phyloP scores from a whole-genome alignment of 139 green algal species.

The Chlorella vulgaris region DNA sequence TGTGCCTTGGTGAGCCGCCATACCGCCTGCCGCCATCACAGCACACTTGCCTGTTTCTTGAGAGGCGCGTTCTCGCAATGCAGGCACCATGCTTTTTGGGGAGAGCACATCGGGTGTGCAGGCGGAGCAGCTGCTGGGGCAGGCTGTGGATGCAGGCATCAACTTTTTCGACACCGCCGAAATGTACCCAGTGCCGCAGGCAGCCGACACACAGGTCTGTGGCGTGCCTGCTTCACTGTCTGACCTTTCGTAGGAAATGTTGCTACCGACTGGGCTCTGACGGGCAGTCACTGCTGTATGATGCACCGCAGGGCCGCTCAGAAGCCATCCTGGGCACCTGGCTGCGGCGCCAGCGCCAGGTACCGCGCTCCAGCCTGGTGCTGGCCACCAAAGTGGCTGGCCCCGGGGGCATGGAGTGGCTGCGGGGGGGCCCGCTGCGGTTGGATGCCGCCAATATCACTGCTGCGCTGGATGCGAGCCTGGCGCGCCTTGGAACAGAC shows the following conservation, averaged over 20 bases:
- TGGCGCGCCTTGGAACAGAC: slow-evolving; percentile 80
- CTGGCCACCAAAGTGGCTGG: slow-evolving; percentile 83
- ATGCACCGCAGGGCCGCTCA: slow-evolving; percentile 55
- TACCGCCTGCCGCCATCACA: background rate
- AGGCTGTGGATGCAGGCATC: slow-evolving; percentile 69
- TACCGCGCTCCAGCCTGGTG: slow-evolving; percentile 45
- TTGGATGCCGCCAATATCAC: slow-evolving; percentile 73
- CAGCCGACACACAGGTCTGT: slow-evolving; percentile 51
- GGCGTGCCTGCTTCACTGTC: background rate
- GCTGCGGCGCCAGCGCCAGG: slow-evolving; percentile 34
- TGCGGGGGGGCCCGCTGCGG: slow-evolving; percentile 68
- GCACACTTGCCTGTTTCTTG: background rate
- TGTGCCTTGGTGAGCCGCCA: slow-evolving; percentile 58
- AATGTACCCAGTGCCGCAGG: slow-evolving; percentile 89
- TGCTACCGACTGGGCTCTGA: too few species aligned
- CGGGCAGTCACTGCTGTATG: too few species aligned
- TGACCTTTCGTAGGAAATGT: too few species aligned
- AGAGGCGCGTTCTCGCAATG: too few species aligned
- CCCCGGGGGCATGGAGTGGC: slow-evolving; percentile 85
- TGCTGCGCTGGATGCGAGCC: slow-evolving; percentile 72
- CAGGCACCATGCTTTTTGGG: slow-evolving; percentile 93
- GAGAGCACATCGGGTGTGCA: slow-evolving; percentile 54
- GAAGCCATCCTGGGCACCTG: slow-evolving; percentile 65
- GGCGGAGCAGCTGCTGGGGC: slow-evolving; percentile 57
- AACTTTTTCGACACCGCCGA: slow-evolving; percentile 91